Conservation (phyloP, 1,284 basidiomycete species). For the Takashimella tepidaria region DNA sequence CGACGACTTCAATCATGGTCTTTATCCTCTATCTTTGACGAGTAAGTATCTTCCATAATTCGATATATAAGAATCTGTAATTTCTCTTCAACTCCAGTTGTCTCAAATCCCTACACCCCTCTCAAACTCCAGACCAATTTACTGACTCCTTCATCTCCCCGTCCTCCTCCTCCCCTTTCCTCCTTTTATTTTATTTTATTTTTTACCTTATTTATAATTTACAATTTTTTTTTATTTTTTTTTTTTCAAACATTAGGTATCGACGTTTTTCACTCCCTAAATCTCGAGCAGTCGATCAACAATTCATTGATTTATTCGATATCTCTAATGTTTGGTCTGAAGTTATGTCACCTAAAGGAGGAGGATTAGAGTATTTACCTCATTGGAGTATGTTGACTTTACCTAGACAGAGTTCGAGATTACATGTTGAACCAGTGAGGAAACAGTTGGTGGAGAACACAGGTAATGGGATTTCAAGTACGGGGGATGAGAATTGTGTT, state of each 20-base stretch:
- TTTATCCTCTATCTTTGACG: slow-evolving; percentile 54
- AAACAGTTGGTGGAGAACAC: too few relatives aligned
- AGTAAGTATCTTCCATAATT: slow-evolving; percentile 35
- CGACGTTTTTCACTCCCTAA: slow-evolving; percentile 52
- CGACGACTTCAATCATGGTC: slow-evolving; percentile 54
- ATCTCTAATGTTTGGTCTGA: slow-evolving; percentile 38
- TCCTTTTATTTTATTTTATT: slow-evolving; percentile 37
- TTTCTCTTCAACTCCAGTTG: neutral
- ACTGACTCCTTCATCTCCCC: slow-evolving; percentile 50
- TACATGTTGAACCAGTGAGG: too few relatives aligned
- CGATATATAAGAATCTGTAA: too few relatives aligned
- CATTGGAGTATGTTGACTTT: slow-evolving; percentile 37
- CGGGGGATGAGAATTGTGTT: too few relatives aligned
- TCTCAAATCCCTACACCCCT: neutral
- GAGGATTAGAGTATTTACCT: slow-evolving; percentile 36
- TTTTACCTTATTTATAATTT: neutral
- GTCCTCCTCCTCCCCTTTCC: slow-evolving; percentile 54
- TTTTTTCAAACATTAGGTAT: slow-evolving; percentile 31
- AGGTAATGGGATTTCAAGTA: too few relatives aligned
- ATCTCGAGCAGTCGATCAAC: slow-evolving; percentile 53
- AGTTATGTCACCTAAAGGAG: slow-evolving; percentile 21
- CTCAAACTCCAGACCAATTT: neutral
- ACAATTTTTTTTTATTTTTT: neutral
- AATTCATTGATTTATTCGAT: slow-evolving; percentile 54
- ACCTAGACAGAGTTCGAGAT: slow-evolving; percentile 10